Evolutionary conservation across 2,329 filamentous ascomycete species (phyloP).

Genomic region (Penicillium sp.): DNA sequence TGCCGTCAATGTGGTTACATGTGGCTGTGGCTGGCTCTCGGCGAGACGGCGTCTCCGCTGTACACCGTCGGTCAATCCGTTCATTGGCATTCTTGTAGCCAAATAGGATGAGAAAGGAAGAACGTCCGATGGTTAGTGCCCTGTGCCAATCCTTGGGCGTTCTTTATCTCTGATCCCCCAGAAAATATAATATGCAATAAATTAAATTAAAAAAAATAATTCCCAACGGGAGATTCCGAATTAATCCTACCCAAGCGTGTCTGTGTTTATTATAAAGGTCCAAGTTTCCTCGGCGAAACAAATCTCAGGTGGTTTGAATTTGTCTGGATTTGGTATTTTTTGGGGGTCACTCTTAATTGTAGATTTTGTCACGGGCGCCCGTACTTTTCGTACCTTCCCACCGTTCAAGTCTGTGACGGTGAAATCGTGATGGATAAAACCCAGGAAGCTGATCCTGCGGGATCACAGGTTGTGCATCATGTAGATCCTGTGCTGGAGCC

Average conservation of each 20-base stretch:
- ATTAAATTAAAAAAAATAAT: neutral
- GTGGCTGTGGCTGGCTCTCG: neutral
- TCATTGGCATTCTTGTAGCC: slow-evolving; percentile 2
- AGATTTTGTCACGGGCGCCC: neutral
- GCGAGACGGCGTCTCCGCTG: slow-evolving; percentile 15
- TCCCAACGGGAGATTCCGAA: neutral
- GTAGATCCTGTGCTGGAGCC: slow-evolving; percentile 40
- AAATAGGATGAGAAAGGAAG: neutral
- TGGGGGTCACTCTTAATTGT: neutral
- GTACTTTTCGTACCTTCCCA: neutral
- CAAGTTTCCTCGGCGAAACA: neutral
- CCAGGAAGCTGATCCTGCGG: neutral
- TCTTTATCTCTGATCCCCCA: slow-evolving; percentile 17
- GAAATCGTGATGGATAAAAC: slow-evolving; percentile 2
- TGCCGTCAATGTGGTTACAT: slow-evolving; percentile 15
- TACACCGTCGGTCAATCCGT: slow-evolving; percentile 18
- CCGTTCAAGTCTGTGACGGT: neutral
- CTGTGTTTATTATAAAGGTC: neutral
- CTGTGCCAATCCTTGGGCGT: neutral
- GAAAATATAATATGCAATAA: neutral
- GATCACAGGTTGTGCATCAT: neutral
- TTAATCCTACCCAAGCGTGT: neutral
- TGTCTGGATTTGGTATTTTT: neutral
- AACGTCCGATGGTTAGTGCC: neutral
- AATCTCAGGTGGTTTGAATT: neutral